Percentiles rank a stretch among this genome's conserved stretches.
phyloP scores from a whole-genome alignment of 768 basidiomycete species.

The Lentinus brumalis region DNA sequence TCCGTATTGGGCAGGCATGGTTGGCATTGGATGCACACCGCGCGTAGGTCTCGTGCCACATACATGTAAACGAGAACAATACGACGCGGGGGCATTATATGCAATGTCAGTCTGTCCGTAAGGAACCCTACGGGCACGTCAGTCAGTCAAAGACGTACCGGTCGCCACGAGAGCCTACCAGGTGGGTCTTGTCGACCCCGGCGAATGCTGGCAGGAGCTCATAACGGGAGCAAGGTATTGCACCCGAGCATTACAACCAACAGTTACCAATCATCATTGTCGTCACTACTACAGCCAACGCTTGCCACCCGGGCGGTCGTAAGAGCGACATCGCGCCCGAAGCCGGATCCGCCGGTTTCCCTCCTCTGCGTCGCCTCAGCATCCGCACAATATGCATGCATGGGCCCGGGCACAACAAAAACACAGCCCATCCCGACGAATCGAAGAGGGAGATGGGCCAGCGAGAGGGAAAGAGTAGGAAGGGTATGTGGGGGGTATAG shows the following conservation, averaged over 20 bases:
- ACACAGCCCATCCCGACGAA: constrained; percentile 3
- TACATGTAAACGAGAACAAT: no score
- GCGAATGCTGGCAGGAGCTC: no score
- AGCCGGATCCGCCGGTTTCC: background rate
- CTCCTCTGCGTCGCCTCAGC: background rate
- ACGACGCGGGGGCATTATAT: no score
- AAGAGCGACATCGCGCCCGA: background rate
- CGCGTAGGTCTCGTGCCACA: no score
- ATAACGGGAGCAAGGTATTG: no score
- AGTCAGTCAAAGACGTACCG: no score
- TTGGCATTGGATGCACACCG: no score
- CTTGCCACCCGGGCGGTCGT: constrained; percentile 1
- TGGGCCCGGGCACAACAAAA: background rate
- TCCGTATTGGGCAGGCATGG: no score
- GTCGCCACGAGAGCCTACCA: no score
- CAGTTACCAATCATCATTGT: constrained; percentile 5
- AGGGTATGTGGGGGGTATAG: background rate
- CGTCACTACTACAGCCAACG: constrained; percentile 1
- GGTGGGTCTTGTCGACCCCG: no score
- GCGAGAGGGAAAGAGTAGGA: background rate
- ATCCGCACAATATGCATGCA: background rate
- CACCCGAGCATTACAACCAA: background rate
- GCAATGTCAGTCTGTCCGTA: no score
- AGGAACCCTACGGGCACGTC: no score
- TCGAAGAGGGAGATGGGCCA: background rate